Base-by-base conservation (phyloP, 345 rosid species). In the Alliaria petiolata region DNA sequence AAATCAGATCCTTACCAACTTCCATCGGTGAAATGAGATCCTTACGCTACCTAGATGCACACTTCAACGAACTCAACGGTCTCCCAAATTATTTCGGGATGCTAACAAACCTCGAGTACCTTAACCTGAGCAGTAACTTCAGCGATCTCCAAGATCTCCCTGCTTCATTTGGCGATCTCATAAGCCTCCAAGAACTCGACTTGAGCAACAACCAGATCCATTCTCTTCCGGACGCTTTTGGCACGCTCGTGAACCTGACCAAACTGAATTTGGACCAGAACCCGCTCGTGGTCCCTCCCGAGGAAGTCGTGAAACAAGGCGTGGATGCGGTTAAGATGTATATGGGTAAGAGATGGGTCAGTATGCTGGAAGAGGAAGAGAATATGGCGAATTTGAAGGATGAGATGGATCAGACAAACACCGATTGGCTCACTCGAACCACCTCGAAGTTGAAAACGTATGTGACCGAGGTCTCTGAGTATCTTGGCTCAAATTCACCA, bases 141-240 rank as follows among this genome's bases (percentile, higher is more conserved):
- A 84, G 84, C 8, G 93, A 92, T 76, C 76, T 89, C 81, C 83
- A 40, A 35, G 92, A 83, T 47, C 98, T 92, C 19, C 96, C 98
- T 2, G 84, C 84, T 28, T 86, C 92, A 2, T 80, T 92, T 11
- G 98, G 96, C 4, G 90, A 89, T 36, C 80, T 92, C 80, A 80
- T 69, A 22, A 89, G 78, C 79, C 96, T 92, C 44, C 89, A 74
- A 81, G 97, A 91, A 51, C 96, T 91, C 8, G 93, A 91, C 72
- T 83, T 91, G 44, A 89, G 97, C 74, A 89, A 92, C 87, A 92
- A 92, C 81, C 98, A 92, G 76, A 82, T 92, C 72, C 83, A 82
- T 51, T 84, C 87, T n/a, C 85, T 92, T 45, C 98, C 98, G 0
- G 87, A 86, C 50, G 77, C 93, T 11, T 92, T 92, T 54, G 98